Base-by-base conservation (phyloP, 495 filamentous ascomycete genomes). In the Opeltia flavorubescens region DNA sequence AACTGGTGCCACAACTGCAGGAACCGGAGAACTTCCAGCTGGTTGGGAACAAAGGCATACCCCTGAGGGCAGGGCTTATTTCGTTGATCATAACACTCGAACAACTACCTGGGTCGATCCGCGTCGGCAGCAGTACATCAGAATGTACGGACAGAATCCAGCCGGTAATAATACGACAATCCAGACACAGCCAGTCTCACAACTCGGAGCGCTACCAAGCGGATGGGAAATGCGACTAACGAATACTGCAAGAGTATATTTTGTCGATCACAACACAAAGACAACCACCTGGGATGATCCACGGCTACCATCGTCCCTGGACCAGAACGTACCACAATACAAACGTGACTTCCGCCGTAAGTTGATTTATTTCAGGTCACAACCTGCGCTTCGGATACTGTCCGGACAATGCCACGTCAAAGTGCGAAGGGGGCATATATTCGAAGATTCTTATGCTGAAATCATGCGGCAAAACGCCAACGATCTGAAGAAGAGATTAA, bases 241-340 rank as follows among this genome's bases (percentile, higher is more conserved):
- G 41, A 96, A 96, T 60, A 98, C 91, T 5, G 91, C 91, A 11
- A 77, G 91, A 38, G 91, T 98, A 20, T 98, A 98, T 64, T 98
- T 98, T 59, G 91, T 98, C 28, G 91, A 98, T 58, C 91, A 98
- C 69, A 98, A 98, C 61, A 98, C 91, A 49, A 98, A 98, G 71
- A 98, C 91, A 0, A 98, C 91, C 11, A 98, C 91, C n/a, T 98
- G 91, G 91, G 91, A 98, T 57, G 91, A 98, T 57, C 91, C 91
- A 18, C 79, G 91, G 48, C 67, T 98, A 50, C 91, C 91, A 39
- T 95, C 89, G 7, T 96, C 93, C 2, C 69, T 98, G 49, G 91
- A 98, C 59, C 91, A 98, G 70, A 95, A 95, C 51, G 91, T 98
- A 21, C 91, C 91, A 17, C 91, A 98, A 65, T 98, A 98, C 70